Evolutionary conservation across 768 basidiomycete species (phyloP), one percentile per base, ranked within the genome.

Genomic region (Tulasnella sp.): DNA sequence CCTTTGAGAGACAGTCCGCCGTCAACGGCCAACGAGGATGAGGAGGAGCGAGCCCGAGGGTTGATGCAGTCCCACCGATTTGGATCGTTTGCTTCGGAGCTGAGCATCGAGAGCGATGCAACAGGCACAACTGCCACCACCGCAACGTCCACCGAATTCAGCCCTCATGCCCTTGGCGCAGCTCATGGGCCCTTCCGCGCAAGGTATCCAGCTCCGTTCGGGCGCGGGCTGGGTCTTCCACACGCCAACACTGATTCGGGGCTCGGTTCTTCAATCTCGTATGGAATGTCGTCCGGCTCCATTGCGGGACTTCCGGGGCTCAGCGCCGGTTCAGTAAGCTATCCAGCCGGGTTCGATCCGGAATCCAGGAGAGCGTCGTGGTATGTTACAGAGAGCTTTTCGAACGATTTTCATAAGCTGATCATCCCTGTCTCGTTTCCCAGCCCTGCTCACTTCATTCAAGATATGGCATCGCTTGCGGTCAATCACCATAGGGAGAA

Each of bases 31-130:
- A 62, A 44, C 37, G 72, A 74, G 37, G 70, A 72, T 26, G 41
- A 66, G 8, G 75, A 68, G 39, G 72, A 65, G 59, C 67, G 71
- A 12, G 19, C 52, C 36, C 39, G 67, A 16, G 64, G 40, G 17
- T 42, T 74, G 39, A 36, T n/a, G 73, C 73, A 72, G 44, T 71
- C 66, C 36, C 44, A 75, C 12, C 75, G 74, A 66, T 75, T 72
- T 37, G 75, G 75, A 34, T 75, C 75, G 16, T 52, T 74, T 36
- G 70, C 73, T 35, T 72, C 71, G 32, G 64, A 72, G 9, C 41
- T 41, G 26, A 64, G 62, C 39, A 47, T 72, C 44, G 71, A 72
- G 19, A 72, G 62, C 62, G 71, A 72, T 40, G 71, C 64, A 36
- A 72, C 71, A 39, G 71, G 71, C 37, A 66, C 64, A 8, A 72